A percentile compares a stretch with the other conserved stretches of the same genome.
Evolutionary conservation across 805 yeast species (phyloP).

Genomic region (Nakazawaea ambrosiae): DNA sequence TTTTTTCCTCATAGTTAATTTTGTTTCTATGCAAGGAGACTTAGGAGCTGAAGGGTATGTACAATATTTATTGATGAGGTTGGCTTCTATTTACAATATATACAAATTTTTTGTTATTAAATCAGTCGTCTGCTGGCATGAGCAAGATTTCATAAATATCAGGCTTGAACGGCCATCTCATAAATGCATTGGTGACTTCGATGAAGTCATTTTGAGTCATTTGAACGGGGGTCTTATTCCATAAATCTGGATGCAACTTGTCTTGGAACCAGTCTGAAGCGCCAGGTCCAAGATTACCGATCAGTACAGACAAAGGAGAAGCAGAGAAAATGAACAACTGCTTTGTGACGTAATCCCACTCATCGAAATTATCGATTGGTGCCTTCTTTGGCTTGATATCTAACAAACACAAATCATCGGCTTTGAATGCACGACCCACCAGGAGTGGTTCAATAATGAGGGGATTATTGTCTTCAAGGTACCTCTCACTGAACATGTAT

Average conservation of each 20-base stretch:
- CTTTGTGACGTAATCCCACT: slow-evolving; percentile 62
- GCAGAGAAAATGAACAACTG: slow-evolving; percentile 44
- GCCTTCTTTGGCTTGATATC: slow-evolving; percentile 19
- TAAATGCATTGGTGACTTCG: slow-evolving; percentile 43
- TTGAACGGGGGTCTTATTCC: slow-evolving; percentile 37
- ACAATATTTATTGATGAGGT: too few relatives aligned
- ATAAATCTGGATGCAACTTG: slow-evolving; percentile 29
- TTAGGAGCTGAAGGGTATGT: too few relatives aligned
- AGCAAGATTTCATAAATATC: slow-evolving; percentile 20
- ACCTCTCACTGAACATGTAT: slow-evolving; percentile 13
- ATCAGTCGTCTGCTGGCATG: slow-evolving; percentile 3
- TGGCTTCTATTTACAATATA: too few relatives aligned
- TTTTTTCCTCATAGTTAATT: too few relatives aligned
- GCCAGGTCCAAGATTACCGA: slow-evolving; percentile 72
- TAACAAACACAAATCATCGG: slow-evolving; percentile 20
- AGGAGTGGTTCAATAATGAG: slow-evolving; percentile 23
- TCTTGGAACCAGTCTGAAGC: slow-evolving; percentile 46
- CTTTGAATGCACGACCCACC: slow-evolving; percentile 29
- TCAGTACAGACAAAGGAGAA: slow-evolving; percentile 36
- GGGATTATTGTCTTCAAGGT: slow-evolving; percentile 22
- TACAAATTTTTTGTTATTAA: too few relatives aligned
- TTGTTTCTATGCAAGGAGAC: too few relatives aligned
- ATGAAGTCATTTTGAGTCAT: slow-evolving; percentile 51
- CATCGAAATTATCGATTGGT: slow-evolving; percentile 33
- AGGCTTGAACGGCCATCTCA: slow-evolving; percentile 86